Conservation (phyloP, 768 basidiomycete species). For the Harrya chromipes region DNA sequence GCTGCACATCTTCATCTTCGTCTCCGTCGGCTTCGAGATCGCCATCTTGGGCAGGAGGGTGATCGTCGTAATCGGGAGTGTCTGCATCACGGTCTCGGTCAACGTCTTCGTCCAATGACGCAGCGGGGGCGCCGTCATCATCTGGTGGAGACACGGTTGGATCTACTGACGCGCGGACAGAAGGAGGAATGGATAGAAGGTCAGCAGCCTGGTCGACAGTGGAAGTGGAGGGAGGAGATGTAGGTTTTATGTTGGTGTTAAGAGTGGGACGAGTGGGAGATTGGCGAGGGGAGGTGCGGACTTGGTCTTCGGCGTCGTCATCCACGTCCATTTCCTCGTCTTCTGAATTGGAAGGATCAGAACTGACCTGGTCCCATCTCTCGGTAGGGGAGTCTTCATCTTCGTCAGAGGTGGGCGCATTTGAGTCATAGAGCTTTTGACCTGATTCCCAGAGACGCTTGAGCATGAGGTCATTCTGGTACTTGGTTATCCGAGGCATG, state of each 20-base stretch:
- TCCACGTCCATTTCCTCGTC: constrained; percentile 31
- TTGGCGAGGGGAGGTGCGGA: constrained; percentile 19
- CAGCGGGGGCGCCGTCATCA: constrained; percentile 6
- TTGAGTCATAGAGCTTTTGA: constrained; percentile 17
- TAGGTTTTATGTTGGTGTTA: constrained; percentile 9
- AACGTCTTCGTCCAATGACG: constrained; percentile 29
- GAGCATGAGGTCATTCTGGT: background rate
- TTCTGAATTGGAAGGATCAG: constrained; percentile 8
- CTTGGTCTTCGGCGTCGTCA: constrained; percentile 26
- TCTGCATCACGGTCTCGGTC: constrained; percentile 19
- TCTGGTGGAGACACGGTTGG: constrained; percentile 20
- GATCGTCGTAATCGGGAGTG: constrained; percentile 23
- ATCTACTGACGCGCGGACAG: constrained; percentile 16
- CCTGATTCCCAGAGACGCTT: constrained; percentile 16
- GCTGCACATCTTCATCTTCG: constrained; percentile 34
- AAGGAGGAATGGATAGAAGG: constrained; percentile 18
- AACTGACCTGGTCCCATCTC: too few relatives aligned
- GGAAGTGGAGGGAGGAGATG: constrained; percentile 8
- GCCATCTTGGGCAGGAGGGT: constrained; percentile 14
- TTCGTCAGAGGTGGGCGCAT: constrained; percentile 21
- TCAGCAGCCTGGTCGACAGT: constrained; percentile 23
- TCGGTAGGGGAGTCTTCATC: constrained; percentile 8
- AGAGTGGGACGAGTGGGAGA: constrained; percentile 19
- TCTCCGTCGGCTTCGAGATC: constrained; percentile 27
- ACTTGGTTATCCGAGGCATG: background rate